These are phyloP conservation scores for Licmophora abbreviata DNA, from an alignment of 108 stramenopile species.

Conservation along the genomic window DNA sequence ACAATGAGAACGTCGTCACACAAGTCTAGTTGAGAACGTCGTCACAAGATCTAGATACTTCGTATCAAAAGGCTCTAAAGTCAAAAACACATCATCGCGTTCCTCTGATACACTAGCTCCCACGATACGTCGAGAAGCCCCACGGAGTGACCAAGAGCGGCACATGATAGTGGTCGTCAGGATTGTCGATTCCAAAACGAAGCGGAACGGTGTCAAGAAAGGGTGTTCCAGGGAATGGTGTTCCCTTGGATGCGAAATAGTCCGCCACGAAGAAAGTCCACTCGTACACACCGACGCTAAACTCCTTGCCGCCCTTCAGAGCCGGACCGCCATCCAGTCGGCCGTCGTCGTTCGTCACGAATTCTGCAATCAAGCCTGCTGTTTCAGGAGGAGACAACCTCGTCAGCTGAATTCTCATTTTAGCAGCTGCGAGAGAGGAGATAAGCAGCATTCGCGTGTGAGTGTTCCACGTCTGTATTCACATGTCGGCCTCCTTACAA, in stretches of 20 bases:
- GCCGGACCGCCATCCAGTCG: slow-evolving; percentile 69
- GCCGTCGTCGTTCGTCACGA: slow-evolving; percentile 79
- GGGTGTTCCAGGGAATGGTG: slow-evolving; percentile 53
- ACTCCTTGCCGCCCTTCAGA: slow-evolving; percentile 51
- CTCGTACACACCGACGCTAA: slow-evolving; percentile 70
- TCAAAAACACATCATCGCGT: not conserved
- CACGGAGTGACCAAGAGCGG: slow-evolving; percentile 84
- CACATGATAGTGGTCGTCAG: slow-evolving; percentile 89
- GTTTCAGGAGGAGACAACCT: slow-evolving; percentile 33
- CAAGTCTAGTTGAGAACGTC: not conserved
- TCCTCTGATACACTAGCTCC: no score
- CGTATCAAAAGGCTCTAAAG: not conserved
- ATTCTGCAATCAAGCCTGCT: slow-evolving; percentile 43
- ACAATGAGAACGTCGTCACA: not conserved
- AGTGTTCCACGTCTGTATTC: not conserved
- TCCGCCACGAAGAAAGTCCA: slow-evolving; percentile 80
- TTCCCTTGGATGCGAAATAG: slow-evolving; percentile 73
- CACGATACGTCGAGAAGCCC: slow-evolving; percentile 84
- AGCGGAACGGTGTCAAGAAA: slow-evolving; percentile 80
- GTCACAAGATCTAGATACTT: not conserved
- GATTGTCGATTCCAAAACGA: slow-evolving; percentile 88
- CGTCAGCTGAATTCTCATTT: slow-evolving; percentile 68
- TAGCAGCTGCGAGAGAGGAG: slow-evolving; percentile 30
- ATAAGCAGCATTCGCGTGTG: not conserved
- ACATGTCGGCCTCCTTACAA: not conserved